These are phyloP conservation scores for Solanum arcanum DNA, from an alignment of 257 asterid genomes.

Conservation along the genomic window DNA sequence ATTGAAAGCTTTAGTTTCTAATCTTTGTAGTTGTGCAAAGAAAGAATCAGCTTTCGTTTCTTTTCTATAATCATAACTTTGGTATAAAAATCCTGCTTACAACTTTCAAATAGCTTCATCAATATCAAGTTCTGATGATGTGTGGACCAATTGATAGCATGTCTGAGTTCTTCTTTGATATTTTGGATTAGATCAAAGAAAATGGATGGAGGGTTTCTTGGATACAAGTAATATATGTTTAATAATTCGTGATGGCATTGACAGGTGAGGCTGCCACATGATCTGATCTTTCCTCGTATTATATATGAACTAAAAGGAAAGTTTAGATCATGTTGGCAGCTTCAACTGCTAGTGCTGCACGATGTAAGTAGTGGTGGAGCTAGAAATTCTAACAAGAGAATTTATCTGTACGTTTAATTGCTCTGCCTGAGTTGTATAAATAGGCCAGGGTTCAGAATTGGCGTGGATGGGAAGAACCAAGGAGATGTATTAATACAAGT, in stretches of 20 bases:
- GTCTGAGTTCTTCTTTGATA: neutral
- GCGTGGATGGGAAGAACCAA: neutral
- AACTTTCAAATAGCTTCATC: neutral
- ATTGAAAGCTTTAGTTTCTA: neutral
- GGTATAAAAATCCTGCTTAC: neutral
- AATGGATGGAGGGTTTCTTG: neutral
- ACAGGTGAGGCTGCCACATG: slow-evolving; percentile 24
- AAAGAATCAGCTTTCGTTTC: neutral
- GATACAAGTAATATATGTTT: neutral
- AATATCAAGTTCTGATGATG: neutral
- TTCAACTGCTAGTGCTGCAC: slow-evolving; percentile 41
- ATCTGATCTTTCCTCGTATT: slow-evolving; percentile 16
- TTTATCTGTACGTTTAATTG: neutral
- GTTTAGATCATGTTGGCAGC: slow-evolving; percentile 84
- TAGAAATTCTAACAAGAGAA: neutral
- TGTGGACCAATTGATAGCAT: neutral
- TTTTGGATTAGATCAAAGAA: neutral
- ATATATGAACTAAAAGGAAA: neutral
- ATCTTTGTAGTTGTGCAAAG: neutral
- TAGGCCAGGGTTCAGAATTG: neutral
- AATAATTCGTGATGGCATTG: neutral
- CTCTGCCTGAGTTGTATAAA: neutral
- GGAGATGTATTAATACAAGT: neutral
- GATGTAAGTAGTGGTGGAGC: neutral
- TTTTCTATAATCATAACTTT: neutral